Conservation (phyloP, 2,329 filamentous ascomycete genomes). For the Claviceps humidiphila region DNA sequence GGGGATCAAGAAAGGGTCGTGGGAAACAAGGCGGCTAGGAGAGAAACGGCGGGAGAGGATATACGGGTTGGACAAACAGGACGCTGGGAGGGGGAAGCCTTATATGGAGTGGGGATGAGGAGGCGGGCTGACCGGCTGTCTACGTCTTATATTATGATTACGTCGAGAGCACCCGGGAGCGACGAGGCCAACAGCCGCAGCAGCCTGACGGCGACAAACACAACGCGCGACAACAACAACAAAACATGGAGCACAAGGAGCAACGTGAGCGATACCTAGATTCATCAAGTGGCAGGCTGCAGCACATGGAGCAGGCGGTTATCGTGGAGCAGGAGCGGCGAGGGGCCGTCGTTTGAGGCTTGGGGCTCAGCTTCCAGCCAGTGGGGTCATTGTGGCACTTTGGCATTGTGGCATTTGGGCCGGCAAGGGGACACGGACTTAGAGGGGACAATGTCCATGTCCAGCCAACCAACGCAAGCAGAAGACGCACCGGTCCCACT, state of each 20-base stretch:
- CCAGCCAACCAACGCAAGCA: no score
- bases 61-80: neutral
- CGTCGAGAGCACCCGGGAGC: neutral
- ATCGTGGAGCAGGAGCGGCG: neutral
- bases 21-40: constrained; percentile 2
- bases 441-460: no score
- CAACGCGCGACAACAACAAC: neutral
- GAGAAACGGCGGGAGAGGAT: constrained; percentile 3
- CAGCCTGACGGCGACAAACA: no score
- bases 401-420: no score
- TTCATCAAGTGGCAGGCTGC: neutral
- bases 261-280: neutral
- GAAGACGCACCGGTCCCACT: no score
- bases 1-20: constrained; percentile 1
- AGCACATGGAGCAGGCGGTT: neutral
- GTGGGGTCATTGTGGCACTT: neutral
- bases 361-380: constrained; percentile 11
- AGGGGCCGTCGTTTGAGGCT: constrained; percentile 9
- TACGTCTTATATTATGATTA: neutral
- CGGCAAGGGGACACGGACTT: no score
- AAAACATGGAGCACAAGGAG: neutral
- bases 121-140: constrained; percentile 7
- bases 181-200: neutral
- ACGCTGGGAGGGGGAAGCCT: constrained; percentile 4
- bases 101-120: constrained; percentile 7